Base-by-base conservation (phyloP, 805 yeast genomes). In the Kazachstania africana region DNA sequence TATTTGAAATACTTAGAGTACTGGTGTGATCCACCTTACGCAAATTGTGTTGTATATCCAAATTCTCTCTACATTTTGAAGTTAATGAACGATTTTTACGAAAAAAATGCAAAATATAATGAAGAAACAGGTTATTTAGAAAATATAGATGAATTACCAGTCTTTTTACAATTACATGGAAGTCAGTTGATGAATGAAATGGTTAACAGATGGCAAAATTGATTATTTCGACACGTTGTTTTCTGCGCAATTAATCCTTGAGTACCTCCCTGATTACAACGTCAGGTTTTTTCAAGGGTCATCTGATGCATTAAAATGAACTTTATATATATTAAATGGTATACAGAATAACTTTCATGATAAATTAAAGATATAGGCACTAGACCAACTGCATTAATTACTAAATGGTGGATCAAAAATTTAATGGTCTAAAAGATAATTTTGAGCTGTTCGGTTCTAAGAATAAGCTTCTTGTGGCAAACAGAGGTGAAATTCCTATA, bases 401-500 rank as follows among this genome's bases (percentile, higher is more conserved):
- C n/a, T n/a, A n/a, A n/a, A 23, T 23, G 25, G 8, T 13, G 8
- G 13, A 6, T 9, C 41, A 41, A 37, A 44, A 45, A 36, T 38
- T 50, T 23, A 38, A 50, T 29, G 58, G 57, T 24, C 33, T 54
- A 26, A 51, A 57, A 35, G 57, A 53, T 42, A 48, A 48, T 33
- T 47, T 48, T 38, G 43, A 44, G 36, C 47, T 64, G 8, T 39
- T 61, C 34, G 66, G 68, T 24, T 52, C 55, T 32, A 51, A 59
- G 32, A 60, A 58, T 57, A 75, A 75, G 65, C 71, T 80, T 51
- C 63, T 81, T 40, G 91, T 81, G 25, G 88, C 88, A 42, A 79
- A 78, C 63, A 66, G 91, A 63, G 91, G 88, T 47, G 88, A 80
- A 58, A 79, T 79, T 47, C 88, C 88, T 27, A 77, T 78, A 50